Base-by-base conservation (phyloP, 768 basidiomycete genomes). In the Lactarius indigo region DNA sequence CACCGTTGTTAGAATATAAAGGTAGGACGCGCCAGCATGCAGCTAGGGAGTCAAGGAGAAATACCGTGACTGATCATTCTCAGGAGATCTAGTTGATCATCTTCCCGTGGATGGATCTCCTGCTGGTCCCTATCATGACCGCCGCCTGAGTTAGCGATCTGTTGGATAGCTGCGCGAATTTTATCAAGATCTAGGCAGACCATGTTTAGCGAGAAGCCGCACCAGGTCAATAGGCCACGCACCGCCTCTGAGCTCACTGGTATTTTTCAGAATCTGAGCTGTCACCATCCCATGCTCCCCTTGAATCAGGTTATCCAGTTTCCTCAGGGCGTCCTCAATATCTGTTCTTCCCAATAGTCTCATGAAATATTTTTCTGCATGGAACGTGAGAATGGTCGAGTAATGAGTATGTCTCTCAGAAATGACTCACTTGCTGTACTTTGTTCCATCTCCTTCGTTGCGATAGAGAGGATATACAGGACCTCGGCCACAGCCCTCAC, bases 81-180 rank as follows among this genome's bases (percentile, higher is more conserved):
- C 20, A 86, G 89, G 18, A 91, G 76, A 66, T 87, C 81, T 17
- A 79, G 78, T 9, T 76, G 72, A 4, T 80, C 85, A 47, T 79
- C 80, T 44, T 74, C 77, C 67, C 73, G 68, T 9, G 81, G 79
- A 26, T 74, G 71, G 54, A 81, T 77, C 28, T 75, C 76, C 12
- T 76, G 78, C 20, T 72, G 74, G 26, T 81, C 79, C 68, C 73
- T 79, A 5, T 84, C 84, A 31, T 72, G 75, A 33, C 76, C 76
- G 35, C 63, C 73, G 41, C 50, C 68, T 66, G 57, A 15, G n/a
- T n/a, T n/a, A n/a, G n/a, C n/a, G n/a, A 35, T 35, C 9, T 35
- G 35, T 35, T 35, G 35, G 35, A 35, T 20, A 18, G 41, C 41
- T 7, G 0, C 7, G 3, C 8, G 4, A 20, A n/a, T 1, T 41